Percentiles rank a stretch among this genome's conserved stretches.
Evolutionary conservation across 495 filamentous ascomycete species (phyloP).

Genomic region (Daldinia childiae): DNA sequence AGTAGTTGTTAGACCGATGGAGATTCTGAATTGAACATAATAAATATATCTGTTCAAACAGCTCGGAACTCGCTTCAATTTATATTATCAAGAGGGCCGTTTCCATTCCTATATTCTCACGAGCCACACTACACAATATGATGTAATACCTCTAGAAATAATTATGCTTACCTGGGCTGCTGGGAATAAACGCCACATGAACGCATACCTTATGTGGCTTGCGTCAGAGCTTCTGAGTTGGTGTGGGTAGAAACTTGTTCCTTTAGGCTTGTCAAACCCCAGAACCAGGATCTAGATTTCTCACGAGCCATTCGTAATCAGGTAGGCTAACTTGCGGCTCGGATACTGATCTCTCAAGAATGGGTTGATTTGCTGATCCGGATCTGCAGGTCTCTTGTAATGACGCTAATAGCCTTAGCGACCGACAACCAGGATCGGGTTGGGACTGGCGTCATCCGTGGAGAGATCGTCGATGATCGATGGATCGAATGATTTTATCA

Average conservation of each 20-base stretch:
- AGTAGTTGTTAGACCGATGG: not conserved
- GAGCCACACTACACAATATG: conserved; percentile 34
- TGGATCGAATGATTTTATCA: conserved; percentile 8
- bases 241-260: conserved; percentile 49
- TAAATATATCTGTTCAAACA: not conserved
- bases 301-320: conserved; percentile 17
- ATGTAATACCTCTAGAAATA: conserved; percentile 31
- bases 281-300: conserved; percentile 20
- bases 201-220: conserved; percentile 38
- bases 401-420: conserved; percentile 20
- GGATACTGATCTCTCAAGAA: conserved; percentile 11
- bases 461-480: conserved; percentile 13
- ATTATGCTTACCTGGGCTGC: conserved; percentile 23
- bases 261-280: conserved; percentile 4
- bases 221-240: conserved; percentile 21
- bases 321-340: conserved; percentile 26
- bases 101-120: conserved; percentile 1
- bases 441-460: conserved; percentile 35
- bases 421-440: not conserved
- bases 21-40: not conserved
- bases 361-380: conserved; percentile 27
- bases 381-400: conserved; percentile 27
- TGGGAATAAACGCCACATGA: conserved; percentile 36
- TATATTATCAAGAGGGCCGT: not conserved
- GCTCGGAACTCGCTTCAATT: not conserved